phyloP scores from a whole-genome alignment of 441 rosid genomes.

The Euphorbia celastroides region DNA sequence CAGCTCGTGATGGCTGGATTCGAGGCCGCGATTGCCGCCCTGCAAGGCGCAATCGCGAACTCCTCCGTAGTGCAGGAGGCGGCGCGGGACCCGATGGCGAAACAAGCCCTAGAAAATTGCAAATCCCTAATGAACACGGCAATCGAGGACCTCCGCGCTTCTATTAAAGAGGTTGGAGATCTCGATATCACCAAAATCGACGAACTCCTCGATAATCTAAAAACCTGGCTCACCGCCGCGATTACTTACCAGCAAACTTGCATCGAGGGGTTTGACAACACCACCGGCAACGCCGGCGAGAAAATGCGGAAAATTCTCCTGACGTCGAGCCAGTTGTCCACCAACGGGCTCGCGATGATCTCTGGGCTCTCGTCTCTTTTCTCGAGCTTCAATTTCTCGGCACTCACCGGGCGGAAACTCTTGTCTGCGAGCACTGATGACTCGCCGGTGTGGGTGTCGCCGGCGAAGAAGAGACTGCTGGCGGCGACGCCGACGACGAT shows the following conservation, averaged over 20 bases:
- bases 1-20: conserved; percentile 57
- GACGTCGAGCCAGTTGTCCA: conserved; percentile 43
- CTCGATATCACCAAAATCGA: conserved; percentile 35
- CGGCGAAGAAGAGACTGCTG: conserved; percentile 33
- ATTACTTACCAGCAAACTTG: conserved; percentile 70
- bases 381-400: conserved; percentile 24
- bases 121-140: conserved; percentile 45
- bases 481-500: conserved; percentile 17
- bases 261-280: conserved; percentile 57
- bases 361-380: conserved; percentile 34
- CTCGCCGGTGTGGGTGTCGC: conserved; percentile 48
- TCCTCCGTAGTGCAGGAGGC: conserved; percentile 34
- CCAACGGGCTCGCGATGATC: conserved; percentile 74
- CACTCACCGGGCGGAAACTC: conserved; percentile 16
- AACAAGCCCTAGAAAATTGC: conserved; percentile 52
- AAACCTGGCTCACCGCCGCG: conserved; percentile 71
- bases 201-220: conserved; percentile 41
- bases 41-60: conserved; percentile 34
- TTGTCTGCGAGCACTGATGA: conserved; percentile 17
- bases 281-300: conserved; percentile 39
- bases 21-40: conserved; percentile 35
- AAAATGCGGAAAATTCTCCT: conserved; percentile 43
- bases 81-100: conserved; percentile 43
- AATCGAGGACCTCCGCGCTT: conserved; percentile 43
- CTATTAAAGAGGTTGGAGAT: conserved; percentile 32